Evolutionary conservation across 169 alveolate species (phyloP), one percentile per base, ranked within the genome.

Genomic region (Eimeria maxima): DNA sequence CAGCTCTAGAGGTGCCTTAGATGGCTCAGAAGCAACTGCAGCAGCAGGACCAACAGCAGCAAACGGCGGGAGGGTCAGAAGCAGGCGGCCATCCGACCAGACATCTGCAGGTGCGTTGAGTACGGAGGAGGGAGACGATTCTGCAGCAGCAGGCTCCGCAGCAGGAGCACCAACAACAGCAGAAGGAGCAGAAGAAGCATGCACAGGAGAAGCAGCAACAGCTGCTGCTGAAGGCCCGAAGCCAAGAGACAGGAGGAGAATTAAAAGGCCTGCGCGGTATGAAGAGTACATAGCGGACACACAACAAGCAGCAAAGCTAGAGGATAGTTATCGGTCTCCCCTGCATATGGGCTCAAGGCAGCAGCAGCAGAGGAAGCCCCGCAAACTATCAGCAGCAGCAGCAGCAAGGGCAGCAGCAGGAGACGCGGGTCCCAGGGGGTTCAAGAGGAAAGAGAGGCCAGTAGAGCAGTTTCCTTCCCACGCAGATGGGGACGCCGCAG

Each of bases 251-350:
- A 76, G 27, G 38, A 55, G 88, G 29, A 7, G 65, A 18, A 76
- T 76, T 16, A 76, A 76, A 18, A 13, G 88, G 88, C 88, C 88
- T 6, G 88, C 88, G 24, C 50, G 88, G n/a, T 76, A 76, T 76
- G 88, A 76, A 44, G 88, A 76, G 65, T 76, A 60, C 65, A 27
- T 76, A 5, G 88, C 88, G 22, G 88, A 76, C 18, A 27, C 38
- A 5, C 11, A 45, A 45, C 83, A 71, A 6, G 60, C n/a, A 13
- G 88, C 38, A 33, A 60, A 76, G n/a, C 65, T 42, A 38, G 50
- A 76, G n/a, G 44, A 18, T 20, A 76, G 57, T 76, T 33, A 33
- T 33, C 38, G 38, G 38, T 22, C 88, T n/a, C 44, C 33, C n/a
- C 24, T 20, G 20, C 16, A 6, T 60, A 24, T 5, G 18, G 18